Evolutionary conservation across 306 rosid genomes (phyloP), one percentile per base, ranked within the genome.

Genomic region (Dryas drummondii): DNA sequence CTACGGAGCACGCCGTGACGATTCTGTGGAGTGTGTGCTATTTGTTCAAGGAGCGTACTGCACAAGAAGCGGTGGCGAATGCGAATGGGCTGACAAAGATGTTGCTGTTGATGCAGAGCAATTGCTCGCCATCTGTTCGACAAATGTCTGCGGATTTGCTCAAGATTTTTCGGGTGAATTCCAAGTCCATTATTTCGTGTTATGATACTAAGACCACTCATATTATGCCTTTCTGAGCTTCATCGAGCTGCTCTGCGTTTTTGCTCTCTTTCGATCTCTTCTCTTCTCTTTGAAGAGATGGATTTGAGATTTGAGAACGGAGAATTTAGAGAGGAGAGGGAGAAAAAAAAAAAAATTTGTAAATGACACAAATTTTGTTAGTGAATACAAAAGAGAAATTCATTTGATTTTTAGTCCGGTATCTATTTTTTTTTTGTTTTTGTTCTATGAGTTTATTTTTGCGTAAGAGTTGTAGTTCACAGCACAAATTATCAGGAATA

Each of bases 11-110:
- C 77, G 97, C 97, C 1, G 90, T 92, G 52, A 86, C 96, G 70
- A 88, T 87, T 46, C 86, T 94, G 37, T 94, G 99, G 99, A 88
- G 97, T 51, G 87, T 94, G 14, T 94, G 97, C 7, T 92, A 89
- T 73, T 57, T 90, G 66, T 89, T 88, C 74, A 72, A 97, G 2
- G 93, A 88, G 64, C 78, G 85, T 66, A 83, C 74, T 68, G 97
- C 97, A 9, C 94, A 86, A 27, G 93, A 90, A 51, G 85, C 88
- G 4, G 91, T 90, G 58, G 86, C 87, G 2, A 82, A 80, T 66
- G 96, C 97, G 0, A 90, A 94, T 2, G 99, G 99, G 0, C 82
- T 89, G 60, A 88, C 99, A 1, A 94, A 92, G 87, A 89, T 92
- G 40, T 77, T 94, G 77, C 88, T 94, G 66, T 66, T 94, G 74